Percentiles rank a stretch among this genome's conserved stretches.
Evolutionary conservation across 169 alveolate genomes (phyloP).

Genomic region (Plasmodium relictum): DNA sequence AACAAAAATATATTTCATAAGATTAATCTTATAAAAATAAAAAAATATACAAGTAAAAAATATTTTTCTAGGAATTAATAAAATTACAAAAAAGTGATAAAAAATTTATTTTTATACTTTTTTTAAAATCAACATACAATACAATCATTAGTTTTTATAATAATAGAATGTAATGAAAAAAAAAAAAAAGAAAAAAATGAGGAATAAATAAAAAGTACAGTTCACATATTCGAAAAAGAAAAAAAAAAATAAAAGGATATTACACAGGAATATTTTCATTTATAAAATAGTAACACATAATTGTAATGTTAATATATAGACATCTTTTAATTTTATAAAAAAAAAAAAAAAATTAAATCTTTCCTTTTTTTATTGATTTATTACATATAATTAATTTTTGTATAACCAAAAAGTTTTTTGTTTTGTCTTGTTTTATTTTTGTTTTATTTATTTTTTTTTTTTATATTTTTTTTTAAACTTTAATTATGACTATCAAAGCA

Average conservation of each 20-base stretch:
- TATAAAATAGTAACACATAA: not conserved
- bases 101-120: too few relatives aligned
- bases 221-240: not conserved
- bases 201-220: not conserved
- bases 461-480: not conserved
- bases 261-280: not conserved
- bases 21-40: too few relatives aligned
- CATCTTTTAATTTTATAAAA: not conserved
- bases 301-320: not conserved
- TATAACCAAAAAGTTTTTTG: not conserved
- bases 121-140: too few relatives aligned
- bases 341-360: not conserved
- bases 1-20: too few relatives aligned
- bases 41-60: too few relatives aligned
- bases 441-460: not conserved
- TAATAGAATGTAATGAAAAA: not conserved
- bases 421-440: not conserved
- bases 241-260: not conserved
- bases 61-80: too few relatives aligned
- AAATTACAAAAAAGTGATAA: too few relatives aligned
- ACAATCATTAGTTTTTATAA: too few relatives aligned
- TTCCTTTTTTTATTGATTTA: not conserved
- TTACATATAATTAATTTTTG: not conserved
- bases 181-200: not conserved
- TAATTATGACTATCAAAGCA: constrained; percentile 20